These are phyloP conservation scores for Ceratocystis alfenasii DNA, from an alignment of 2,329 filamentous ascomycete genomes.

Conservation along the genomic window DNA sequence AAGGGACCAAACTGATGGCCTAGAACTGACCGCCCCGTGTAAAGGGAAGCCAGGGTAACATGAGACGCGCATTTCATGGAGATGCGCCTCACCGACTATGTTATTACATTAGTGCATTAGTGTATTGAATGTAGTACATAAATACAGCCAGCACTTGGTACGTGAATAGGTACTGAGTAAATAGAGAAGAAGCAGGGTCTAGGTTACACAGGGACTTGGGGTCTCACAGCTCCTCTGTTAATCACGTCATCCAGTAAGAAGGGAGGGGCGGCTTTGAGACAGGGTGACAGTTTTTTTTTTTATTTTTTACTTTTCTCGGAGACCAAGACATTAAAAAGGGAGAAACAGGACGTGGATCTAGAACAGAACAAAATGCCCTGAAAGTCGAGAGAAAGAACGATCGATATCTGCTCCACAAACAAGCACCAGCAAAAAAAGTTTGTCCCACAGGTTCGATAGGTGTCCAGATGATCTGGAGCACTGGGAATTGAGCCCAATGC, in stretches of 20 bases:
- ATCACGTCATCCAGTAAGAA: neutral
- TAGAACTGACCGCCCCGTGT: no score
- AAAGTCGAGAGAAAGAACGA: neutral
- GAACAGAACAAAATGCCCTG: neutral
- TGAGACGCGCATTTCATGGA: no score
- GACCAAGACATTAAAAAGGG: neutral
- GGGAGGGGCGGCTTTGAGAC: neutral
- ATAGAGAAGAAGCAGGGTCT: neutral
- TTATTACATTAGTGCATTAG: neutral
- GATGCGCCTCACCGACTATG: no score
- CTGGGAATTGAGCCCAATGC: conserved; percentile 26
- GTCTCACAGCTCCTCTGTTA: neutral
- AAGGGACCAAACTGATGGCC: no score
- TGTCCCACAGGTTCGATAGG: neutral
- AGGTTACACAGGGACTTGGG: neutral
- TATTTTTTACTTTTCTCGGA: neutral
- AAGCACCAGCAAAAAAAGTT: neutral
- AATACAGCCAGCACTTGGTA: no score
- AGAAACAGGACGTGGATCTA: neutral
- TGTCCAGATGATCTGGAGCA: conserved; percentile 22
- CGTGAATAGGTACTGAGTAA: neutral
- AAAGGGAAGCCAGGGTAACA: no score
- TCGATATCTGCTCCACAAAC: neutral
- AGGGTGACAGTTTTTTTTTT: neutral
- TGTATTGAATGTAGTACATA: neutral